Base-by-base conservation (phyloP, 148 eudicot genomes). In the Camellia japonica region DNA sequence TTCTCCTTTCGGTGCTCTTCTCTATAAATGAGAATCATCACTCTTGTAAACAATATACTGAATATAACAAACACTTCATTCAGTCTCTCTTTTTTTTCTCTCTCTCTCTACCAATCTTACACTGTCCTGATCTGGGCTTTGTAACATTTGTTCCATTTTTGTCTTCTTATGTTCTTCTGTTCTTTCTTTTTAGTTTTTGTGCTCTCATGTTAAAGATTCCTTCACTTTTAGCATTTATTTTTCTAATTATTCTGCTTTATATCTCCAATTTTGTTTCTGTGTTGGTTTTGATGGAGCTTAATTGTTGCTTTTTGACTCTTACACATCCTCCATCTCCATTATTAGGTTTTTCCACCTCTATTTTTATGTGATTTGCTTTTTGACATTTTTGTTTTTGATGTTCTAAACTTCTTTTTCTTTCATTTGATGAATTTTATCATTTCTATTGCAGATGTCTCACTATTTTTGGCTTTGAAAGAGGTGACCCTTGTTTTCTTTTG, bases 221-320 rank as follows among this genome's bases (percentile, higher is more conserved):
- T 75, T 20, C 4, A 63, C 42, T 60, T 75, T 46, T 69, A 18
- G 38, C 3, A 12, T 9, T 43, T 44, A 47, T 61, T 60, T 75
- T 62, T 58, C 20, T 54, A 44, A 10, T 75, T 58, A 23, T 60
- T 75, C 67, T 61, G 68, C 78, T 62, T 76, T 63, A 63, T 30
- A 62, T 38, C 70, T 47, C 58, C 41, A 74, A 44, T 54, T 44
- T 63, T 62, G 43, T 12, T 20, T 46, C 7, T 9, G 20, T 49
- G 7, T 62, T 23, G n/a, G 42, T 76, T 63, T 61, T 20, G 38
- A 60, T 75, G 56, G 56, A 18, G 19, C 79, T 76, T 47, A 30
- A 63, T 20, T 59, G 58, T 46, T 62, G 41, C 46, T 64, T 76
- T 46, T 47, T 75, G 55, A 10, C 58, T 20, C 15, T 54, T 49